Conservation (phyloP, 495 filamentous ascomycete species). For the Hypoxylon crocopeplum region DNA sequence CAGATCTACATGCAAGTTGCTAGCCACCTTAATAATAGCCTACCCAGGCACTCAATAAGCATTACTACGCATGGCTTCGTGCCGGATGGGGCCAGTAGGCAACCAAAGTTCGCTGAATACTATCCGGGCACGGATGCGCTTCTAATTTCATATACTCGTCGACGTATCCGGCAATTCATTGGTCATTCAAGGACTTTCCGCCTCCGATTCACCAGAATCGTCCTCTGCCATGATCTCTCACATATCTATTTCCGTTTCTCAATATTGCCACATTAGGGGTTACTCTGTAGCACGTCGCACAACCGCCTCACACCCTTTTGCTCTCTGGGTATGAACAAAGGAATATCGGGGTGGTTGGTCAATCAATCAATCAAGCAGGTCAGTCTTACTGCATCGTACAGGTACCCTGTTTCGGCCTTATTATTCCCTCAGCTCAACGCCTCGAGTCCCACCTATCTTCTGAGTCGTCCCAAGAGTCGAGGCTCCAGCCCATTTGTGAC, state of each 20-base stretch:
- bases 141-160: background rate
- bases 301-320: conserved; percentile 20
- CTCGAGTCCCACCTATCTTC: conserved; percentile 17
- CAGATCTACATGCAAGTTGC: background rate
- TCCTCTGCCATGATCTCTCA: conserved; percentile 8
- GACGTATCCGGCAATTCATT: conserved; percentile 15
- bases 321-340: conserved; percentile 22
- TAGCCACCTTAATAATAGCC: conserved; percentile 11
- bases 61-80: conserved; percentile 15
- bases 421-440: conserved; percentile 38
- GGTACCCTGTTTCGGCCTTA: conserved; percentile 28
- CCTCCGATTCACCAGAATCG: conserved; percentile 24
- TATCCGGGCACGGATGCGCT: conserved; percentile 3
- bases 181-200: conserved; percentile 29
- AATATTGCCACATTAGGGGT: conserved; percentile 7
- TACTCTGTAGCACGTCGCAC: conserved; percentile 21
- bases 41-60: background rate
- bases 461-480: conserved; percentile 4
- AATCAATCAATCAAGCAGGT: conserved; percentile 1
- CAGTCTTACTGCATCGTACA: conserved; percentile 8
- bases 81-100: background rate
- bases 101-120: conserved; percentile 2
- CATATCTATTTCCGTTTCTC: conserved; percentile 3
- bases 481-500: conserved; percentile 4
- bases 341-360: conserved; percentile 27